Percentiles rank a stretch among this genome's conserved stretches.
Conservation (phyloP, 1,284 basidiomycete genomes). For the Pyrrhoderma noxium region DNA sequence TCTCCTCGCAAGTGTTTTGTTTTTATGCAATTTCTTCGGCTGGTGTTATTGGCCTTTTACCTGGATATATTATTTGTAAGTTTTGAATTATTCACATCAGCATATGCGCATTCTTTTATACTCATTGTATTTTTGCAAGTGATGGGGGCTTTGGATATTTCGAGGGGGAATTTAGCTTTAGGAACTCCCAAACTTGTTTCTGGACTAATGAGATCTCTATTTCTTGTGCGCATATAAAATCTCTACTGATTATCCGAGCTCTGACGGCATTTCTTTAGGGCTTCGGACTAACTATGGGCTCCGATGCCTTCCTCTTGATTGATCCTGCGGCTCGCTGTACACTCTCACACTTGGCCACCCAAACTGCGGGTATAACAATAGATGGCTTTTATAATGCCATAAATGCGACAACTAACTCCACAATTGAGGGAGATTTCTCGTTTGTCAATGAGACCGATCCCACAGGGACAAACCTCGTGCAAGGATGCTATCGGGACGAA, state of each 20-base stretch:
- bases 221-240: constrained; percentile 41
- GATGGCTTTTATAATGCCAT: constrained; percentile 63
- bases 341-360: constrained; percentile 45
- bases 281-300: constrained; percentile 84
- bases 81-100: background rate
- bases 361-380: constrained; percentile 42
- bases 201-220: constrained; percentile 86
- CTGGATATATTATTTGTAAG: background rate
- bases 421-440: constrained; percentile 65
- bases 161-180: constrained; percentile 58
- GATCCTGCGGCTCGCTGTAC: constrained; percentile 52
- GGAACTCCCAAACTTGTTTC: constrained; percentile 48
- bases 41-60: background rate
- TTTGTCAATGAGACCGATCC: constrained; percentile 50
- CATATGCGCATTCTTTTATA: constrained; percentile 8
- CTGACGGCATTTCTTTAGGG: constrained; percentile 52
- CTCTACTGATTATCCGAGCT: constrained; percentile 11
- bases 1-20: background rate
- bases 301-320: constrained; percentile 76
- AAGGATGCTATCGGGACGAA: constrained; percentile 32
- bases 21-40: background rate
- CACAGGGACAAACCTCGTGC: constrained; percentile 37
- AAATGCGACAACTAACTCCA: constrained; percentile 44
- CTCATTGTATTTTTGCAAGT: too few relatives aligned
- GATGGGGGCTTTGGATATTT: constrained; percentile 79